A percentile compares a stretch with the other conserved stretches of the same genome.
These are phyloP conservation scores for Panus rudis DNA, from an alignment of 768 basidiomycete species.

Conservation along the genomic window DNA sequence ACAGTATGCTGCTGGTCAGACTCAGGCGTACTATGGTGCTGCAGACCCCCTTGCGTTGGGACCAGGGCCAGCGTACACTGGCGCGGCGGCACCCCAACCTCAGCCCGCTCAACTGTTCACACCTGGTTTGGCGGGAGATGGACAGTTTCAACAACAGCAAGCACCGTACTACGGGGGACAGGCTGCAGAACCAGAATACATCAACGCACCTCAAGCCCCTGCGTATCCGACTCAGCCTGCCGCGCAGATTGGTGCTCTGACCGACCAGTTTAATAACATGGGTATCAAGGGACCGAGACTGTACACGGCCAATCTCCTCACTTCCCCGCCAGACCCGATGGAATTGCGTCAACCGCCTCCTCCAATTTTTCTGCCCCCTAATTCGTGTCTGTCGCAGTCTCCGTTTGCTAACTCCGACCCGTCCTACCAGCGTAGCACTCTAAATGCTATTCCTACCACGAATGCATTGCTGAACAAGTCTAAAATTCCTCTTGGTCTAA, in stretches of 20 bases:
- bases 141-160: slow-evolving; percentile 61
- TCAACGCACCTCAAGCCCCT: slow-evolving; percentile 39
- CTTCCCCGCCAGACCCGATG: slow-evolving; percentile 85
- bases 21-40: slow-evolving; percentile 75
- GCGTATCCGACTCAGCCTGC: slow-evolving; percentile 31
- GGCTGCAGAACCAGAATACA: slow-evolving; percentile 35
- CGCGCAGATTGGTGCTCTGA: slow-evolving; percentile 46
- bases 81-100: slow-evolving; percentile 29
- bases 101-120: slow-evolving; percentile 69
- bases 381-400: slow-evolving; percentile 70
- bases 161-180: slow-evolving; percentile 42
- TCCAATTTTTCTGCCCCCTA: slow-evolving; percentile 83
- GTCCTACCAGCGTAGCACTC: slow-evolving; percentile 86
- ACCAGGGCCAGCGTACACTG: slow-evolving; percentile 38
- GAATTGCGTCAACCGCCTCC: slow-evolving; percentile 80
- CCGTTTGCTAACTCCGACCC: slow-evolving; percentile 80
- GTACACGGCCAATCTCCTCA: slow-evolving; percentile 87
- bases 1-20: slow-evolving; percentile 92
- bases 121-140: slow-evolving; percentile 69
- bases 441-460: slow-evolving; percentile 91
- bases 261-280: slow-evolving; percentile 80
- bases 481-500: slow-evolving; percentile 83
- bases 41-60: no score
- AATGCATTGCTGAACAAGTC: slow-evolving; percentile 82
- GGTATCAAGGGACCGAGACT: slow-evolving; percentile 73